phyloP scores from a whole-genome alignment of 2,329 filamentous ascomycete species.

The Gliomastix tumulicola region DNA sequence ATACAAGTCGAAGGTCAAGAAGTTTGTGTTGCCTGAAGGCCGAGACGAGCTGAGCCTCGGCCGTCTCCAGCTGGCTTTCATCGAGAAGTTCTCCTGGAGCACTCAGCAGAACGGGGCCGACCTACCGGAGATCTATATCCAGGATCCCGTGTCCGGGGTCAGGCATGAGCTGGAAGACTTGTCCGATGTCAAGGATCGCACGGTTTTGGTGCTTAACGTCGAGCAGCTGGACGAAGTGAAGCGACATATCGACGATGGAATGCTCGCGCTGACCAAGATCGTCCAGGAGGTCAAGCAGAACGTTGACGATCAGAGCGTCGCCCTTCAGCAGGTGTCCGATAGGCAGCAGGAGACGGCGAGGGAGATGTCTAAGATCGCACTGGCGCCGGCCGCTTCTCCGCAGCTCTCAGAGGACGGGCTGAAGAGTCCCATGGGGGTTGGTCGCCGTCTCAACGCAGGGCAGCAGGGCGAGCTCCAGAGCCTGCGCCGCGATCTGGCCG shows the following conservation, averaged over 20 bases:
- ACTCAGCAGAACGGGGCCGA: conserved; percentile 91
- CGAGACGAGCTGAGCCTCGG: conserved; percentile 80
- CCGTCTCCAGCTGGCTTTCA: conserved; percentile 87
- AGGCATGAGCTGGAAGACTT: conserved; percentile 94
- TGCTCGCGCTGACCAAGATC: conserved; percentile 70
- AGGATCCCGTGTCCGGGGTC: conserved; percentile 92
- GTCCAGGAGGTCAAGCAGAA: conserved; percentile 83
- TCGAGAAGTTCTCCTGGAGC: conserved; percentile 99
- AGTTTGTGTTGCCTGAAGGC: conserved; percentile 82
- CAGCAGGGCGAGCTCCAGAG: conserved; percentile 75
- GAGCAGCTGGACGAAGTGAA: conserved; percentile 95
- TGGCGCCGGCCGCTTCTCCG: conserved; percentile 32
- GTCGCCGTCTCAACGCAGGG: conserved; percentile 42
- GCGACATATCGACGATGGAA: conserved; percentile 86
- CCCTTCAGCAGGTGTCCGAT: conserved; percentile 82
- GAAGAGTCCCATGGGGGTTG: conserved; percentile 20
- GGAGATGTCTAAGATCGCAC: conserved; percentile 63
- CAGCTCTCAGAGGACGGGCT: conserved; percentile 32
- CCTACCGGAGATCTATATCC: conserved; percentile 94
- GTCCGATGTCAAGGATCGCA: conserved; percentile 86
- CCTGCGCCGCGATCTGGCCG: conserved; percentile 80
- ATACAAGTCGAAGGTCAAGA: conserved; percentile 96
- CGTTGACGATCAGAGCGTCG: conserved; percentile 73
- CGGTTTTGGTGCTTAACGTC: conserved; percentile 90
- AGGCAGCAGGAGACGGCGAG: conserved; percentile 84